Conservation (phyloP, 2,329 filamentous ascomycete species). For the Cordyceps javanica region DNA sequence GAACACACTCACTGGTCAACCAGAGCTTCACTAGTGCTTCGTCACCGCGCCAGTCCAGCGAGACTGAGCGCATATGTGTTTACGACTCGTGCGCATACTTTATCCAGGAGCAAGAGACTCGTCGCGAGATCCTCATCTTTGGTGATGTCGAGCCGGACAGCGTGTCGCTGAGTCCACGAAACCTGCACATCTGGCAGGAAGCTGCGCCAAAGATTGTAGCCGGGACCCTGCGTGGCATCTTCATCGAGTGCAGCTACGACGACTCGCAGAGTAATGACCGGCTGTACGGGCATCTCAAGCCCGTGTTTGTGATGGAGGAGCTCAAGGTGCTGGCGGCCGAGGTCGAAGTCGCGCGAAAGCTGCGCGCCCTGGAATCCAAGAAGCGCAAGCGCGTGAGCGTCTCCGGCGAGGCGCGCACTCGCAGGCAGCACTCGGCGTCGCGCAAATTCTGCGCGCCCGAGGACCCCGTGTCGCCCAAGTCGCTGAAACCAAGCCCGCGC, state of each 20-base stretch:
- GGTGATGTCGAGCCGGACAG: slow-evolving; percentile 93
- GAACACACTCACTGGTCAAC: slow-evolving; percentile 25
- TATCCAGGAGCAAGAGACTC: slow-evolving; percentile 66
- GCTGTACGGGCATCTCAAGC: slow-evolving; percentile 85
- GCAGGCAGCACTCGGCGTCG: slow-evolving; percentile 16
- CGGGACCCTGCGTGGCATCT: slow-evolving; percentile 70
- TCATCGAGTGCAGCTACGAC: slow-evolving; percentile 94
- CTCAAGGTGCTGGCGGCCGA: slow-evolving; percentile 64
- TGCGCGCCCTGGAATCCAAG: slow-evolving; percentile 36
- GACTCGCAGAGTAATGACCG: slow-evolving; percentile 70
- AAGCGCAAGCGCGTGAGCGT: slow-evolving; percentile 58
- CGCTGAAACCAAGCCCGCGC: slow-evolving; percentile 25
- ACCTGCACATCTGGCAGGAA: slow-evolving; percentile 76
- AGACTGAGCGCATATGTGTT: slow-evolving; percentile 54
- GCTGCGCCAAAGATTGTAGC: slow-evolving; percentile 77
- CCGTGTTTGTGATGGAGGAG: slow-evolving; percentile 75
- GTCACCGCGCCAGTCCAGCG: slow-evolving; percentile 21
- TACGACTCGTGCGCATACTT: slow-evolving; percentile 93
- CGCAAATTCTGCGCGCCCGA: slow-evolving; percentile 26
- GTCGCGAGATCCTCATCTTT: slow-evolving; percentile 81
- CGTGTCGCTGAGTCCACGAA: slow-evolving; percentile 74
- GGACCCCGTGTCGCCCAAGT: slow-evolving; percentile 47
- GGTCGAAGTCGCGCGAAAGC: slow-evolving; percentile 49
- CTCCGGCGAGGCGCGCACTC: slow-evolving; percentile 20
- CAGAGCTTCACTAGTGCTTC: slow-evolving; percentile 23